phyloP scores from a whole-genome alignment of 1,284 basidiomycete species.

The Puccinia sorghi region DNA sequence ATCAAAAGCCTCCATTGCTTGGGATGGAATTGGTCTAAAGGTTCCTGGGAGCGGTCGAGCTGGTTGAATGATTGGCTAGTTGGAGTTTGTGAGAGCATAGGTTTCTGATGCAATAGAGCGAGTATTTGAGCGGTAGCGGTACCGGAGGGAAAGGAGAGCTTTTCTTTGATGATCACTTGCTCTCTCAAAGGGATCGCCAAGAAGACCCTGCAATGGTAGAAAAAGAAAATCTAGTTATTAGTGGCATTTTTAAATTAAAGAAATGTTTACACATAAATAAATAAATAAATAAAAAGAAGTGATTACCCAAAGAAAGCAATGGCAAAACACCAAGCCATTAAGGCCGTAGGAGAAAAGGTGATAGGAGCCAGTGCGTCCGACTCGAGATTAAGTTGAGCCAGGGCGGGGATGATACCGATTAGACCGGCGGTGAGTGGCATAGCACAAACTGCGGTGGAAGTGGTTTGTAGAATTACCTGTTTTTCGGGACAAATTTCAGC shows the following conservation, averaged over 20 bases:
- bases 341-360: constrained; percentile 68
- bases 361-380: constrained; percentile 77
- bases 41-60: background rate
- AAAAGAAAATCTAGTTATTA: constrained; percentile 47
- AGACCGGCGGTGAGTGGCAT: constrained; percentile 93
- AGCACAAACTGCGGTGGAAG: constrained; percentile 76
- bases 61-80: background rate
- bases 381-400: constrained; percentile 72
- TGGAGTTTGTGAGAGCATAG: constrained; percentile 55
- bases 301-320: constrained; percentile 86
- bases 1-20: constrained; percentile 30
- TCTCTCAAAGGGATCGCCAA: constrained; percentile 87
- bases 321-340: constrained; percentile 79
- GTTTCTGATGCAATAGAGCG: constrained; percentile 78
- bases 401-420: constrained; percentile 88
- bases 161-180: constrained; percentile 92
- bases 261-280: background rate
- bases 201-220: constrained; percentile 68
- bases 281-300: background rate
- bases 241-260: too few species aligned
- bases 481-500: constrained; percentile 57
- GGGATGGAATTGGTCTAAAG: constrained; percentile 14
- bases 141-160: constrained; percentile 88
- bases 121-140: constrained; percentile 94
- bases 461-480: constrained; percentile 80